Evolutionary conservation across 768 basidiomycete genomes (phyloP).

Genomic region (Tulasnella sp.): DNA sequence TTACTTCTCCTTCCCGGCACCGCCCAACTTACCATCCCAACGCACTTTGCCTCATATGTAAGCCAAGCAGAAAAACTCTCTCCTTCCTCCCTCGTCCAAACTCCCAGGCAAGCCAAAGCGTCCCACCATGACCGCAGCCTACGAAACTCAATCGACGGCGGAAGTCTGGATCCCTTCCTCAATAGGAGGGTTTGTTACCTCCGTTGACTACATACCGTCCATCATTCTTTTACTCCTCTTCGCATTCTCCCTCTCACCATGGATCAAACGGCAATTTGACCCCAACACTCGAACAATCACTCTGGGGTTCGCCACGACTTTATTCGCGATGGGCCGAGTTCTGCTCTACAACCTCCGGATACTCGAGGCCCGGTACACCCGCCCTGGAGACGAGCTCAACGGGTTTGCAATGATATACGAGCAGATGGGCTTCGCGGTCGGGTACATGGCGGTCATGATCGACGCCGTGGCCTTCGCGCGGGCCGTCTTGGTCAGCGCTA

Average conservation of each 20-base stretch:
- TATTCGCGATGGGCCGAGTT: neutral
- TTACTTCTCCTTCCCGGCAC: neutral
- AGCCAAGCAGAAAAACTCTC: neutral
- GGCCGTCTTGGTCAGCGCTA: neutral
- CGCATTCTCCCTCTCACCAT: neutral
- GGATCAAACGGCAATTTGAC: neutral
- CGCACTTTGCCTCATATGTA: neutral
- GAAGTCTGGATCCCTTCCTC: conserved; percentile 27
- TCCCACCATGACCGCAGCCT: too few relatives aligned
- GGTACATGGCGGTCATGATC: neutral
- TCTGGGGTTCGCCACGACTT: neutral
- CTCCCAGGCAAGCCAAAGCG: too few relatives aligned
- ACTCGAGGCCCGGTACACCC: neutral
- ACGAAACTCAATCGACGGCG: conserved; percentile 22
- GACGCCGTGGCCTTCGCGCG: neutral
- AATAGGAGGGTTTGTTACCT: conserved; percentile 4
- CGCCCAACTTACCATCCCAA: neutral
- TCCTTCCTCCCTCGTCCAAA: too few relatives aligned
- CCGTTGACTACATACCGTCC: neutral
- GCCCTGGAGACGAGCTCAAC: neutral
- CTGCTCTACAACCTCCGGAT: neutral
- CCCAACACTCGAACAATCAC: neutral
- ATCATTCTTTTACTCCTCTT: neutral
- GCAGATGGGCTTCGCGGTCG: neutral
- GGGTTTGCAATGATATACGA: neutral